Base-by-base conservation (phyloP, 1,284 basidiomycete species). In the Rhizoctonia solani region DNA sequence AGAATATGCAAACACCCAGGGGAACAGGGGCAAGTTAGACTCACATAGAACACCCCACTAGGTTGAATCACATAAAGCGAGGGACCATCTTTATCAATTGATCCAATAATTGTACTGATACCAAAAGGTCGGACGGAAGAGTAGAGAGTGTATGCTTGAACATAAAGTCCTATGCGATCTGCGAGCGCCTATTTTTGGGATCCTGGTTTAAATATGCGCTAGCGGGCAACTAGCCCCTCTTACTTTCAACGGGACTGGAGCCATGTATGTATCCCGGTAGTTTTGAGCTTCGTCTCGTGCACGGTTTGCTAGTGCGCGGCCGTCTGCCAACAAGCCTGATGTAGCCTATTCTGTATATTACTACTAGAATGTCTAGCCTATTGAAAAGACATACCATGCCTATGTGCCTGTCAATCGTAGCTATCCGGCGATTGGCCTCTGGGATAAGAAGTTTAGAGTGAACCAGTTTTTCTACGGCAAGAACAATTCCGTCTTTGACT, bases 71-170 rank as follows among this genome's bases (percentile, higher is more conserved):
- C 89, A 79, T 87, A 98, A 29, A 99, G 82, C 61, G 86, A 82
- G 58, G 97, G 95, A 1, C 95, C 95, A 44, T 84, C 84, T 77
- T 93, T 91, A 81, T 99, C 97, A 5, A 96, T 83, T 9, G 90
- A 89, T 44, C 88, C 96, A 19, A 99, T 80, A 75, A 99, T 90
- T 23, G 95, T 89, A 72, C 93, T 94, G 72, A 96, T 88, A 14
- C 97, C 97, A 73, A 99, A 99, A 0, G 97, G 97, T 27, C 97
- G 88, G 34, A 99, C 97, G 25, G 95, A 98, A 0, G 95, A 98
- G 79, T 99, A 98, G 58, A 98, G 88, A 6, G 97, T 99, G 80
- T 98, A 99, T 21, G 91, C 89, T 79, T 99, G 97, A 2, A 94
- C 89, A 76, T 95, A 98, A 41, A 88, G 83, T 0, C 92, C 90